These are phyloP conservation scores for Chenopodium berlandieri DNA, from an alignment of 148 eudicot species.

Conservation along the genomic window DNA sequence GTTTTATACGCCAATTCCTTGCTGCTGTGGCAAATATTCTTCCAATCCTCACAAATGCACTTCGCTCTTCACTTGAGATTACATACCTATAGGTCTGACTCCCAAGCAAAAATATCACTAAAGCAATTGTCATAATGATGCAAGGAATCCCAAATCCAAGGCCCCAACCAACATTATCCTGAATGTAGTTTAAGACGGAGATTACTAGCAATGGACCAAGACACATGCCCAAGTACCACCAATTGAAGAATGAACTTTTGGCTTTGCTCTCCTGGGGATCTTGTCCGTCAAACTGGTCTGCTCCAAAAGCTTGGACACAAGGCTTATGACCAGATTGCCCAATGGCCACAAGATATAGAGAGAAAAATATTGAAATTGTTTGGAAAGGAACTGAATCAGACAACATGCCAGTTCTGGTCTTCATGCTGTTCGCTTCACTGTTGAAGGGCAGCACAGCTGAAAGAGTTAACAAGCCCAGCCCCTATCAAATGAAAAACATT, in stretches of 20 bases:
- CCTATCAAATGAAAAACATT: constrained; percentile 34
- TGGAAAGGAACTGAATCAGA: constrained; percentile 37
- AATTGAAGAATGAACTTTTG: constrained; percentile 89
- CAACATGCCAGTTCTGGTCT: constrained; percentile 2
- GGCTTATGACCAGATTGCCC: constrained; percentile 84
- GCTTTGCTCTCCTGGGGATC: constrained; percentile 65
- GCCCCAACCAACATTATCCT: constrained; percentile 79
- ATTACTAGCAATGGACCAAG: constrained; percentile 36
- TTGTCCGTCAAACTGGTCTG: constrained; percentile 79
- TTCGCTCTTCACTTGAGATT: constrained; percentile 36
- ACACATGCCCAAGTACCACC: constrained; percentile 67
- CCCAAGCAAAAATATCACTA: constrained; percentile 63
- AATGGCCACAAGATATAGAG: constrained; percentile 62
- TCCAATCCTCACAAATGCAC: constrained; percentile 62
- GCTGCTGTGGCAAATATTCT: constrained; percentile 56
- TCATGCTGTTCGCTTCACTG: constrained; percentile 22
- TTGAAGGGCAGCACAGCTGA: constrained; percentile 40
- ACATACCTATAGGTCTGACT: constrained; percentile 52
- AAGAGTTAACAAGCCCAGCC: constrained; percentile 60
- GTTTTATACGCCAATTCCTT: constrained; percentile 42
- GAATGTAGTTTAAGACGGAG: constrained; percentile 53
- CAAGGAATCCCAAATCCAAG: constrained; percentile 94
- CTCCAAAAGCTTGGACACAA: constrained; percentile 89
- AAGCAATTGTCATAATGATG: constrained; percentile 53
- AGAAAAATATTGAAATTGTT: constrained; percentile 46